Evolutionary conservation across 1,284 basidiomycete genomes (phyloP).

Genomic region (Testicularia cyperi): DNA sequence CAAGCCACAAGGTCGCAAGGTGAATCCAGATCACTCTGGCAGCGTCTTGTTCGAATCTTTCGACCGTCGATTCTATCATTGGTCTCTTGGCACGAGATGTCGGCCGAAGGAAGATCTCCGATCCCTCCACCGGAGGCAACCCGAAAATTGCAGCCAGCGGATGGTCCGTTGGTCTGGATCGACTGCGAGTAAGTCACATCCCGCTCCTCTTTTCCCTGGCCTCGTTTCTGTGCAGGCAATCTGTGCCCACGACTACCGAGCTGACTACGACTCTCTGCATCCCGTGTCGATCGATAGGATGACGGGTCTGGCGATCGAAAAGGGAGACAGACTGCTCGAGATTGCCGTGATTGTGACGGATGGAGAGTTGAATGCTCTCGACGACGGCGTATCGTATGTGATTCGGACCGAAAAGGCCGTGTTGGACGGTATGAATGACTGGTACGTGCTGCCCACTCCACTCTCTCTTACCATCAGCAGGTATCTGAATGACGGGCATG

Average conservation of each 20-base stretch:
- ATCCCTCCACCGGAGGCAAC: constrained; percentile 47
- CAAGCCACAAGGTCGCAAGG: too few relatives aligned
- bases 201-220: too few relatives aligned
- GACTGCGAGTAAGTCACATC: constrained; percentile 69
- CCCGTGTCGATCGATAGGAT: too few relatives aligned
- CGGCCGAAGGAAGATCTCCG: too few relatives aligned
- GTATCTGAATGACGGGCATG: too few relatives aligned
- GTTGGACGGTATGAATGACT: constrained; percentile 64
- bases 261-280: too few relatives aligned
- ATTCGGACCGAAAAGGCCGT: constrained; percentile 69
- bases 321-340: constrained; percentile 72
- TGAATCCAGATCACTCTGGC: too few relatives aligned
- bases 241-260: too few relatives aligned
- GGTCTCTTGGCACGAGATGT: too few relatives aligned
- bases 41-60: too few relatives aligned
- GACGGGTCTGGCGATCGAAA: constrained; percentile 71
- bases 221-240: not conserved
- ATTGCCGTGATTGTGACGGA: constrained; percentile 77
- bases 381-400: constrained; percentile 72
- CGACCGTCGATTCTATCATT: too few relatives aligned
- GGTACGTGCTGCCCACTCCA: constrained; percentile 37
- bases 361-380: constrained; percentile 73
- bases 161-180: constrained; percentile 80
- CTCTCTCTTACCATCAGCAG: not conserved
- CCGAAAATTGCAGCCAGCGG: constrained; percentile 44